Conservation (phyloP, 2,329 filamentous ascomycete genomes). For the Cordyceps javanica region DNA sequence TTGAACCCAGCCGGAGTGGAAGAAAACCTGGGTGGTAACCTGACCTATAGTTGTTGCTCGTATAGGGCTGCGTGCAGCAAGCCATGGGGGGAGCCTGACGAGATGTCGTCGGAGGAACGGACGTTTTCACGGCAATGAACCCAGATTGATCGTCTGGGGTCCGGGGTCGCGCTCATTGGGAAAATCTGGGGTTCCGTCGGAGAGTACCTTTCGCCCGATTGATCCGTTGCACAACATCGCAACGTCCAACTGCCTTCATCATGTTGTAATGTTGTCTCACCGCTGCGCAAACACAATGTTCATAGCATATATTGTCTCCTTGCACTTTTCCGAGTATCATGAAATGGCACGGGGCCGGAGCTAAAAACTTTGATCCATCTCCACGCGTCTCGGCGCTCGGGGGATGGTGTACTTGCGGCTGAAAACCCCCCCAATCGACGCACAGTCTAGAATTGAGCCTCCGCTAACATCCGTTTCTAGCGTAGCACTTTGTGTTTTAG, state of each 20-base stretch:
- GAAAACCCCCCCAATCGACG: no score
- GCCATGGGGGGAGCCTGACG: neutral
- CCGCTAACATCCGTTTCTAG: no score
- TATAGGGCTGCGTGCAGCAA: neutral
- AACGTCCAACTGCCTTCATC: neutral
- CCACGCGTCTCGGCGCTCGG: no score
- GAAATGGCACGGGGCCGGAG: no score
- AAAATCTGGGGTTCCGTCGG: conserved; percentile 7
- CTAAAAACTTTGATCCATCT: no score
- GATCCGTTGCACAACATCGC: neutral
- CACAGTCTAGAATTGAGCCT: no score
- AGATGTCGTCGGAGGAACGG: neutral
- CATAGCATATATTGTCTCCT: no score
- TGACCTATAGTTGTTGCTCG: neutral
- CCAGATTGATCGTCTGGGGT: neutral
- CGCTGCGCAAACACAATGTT: no score
- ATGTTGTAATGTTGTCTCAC: neutral
- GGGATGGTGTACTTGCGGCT: no score
- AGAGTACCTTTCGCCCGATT: neutral
- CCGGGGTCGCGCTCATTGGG: neutral
- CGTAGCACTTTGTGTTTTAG: no score
- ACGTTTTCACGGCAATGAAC: neutral
- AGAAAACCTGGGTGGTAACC: neutral
- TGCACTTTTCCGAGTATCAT: no score
- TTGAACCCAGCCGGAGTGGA: neutral